phyloP scores from a whole-genome alignment of 768 basidiomycete species.

The Boletus rubescentipes region DNA sequence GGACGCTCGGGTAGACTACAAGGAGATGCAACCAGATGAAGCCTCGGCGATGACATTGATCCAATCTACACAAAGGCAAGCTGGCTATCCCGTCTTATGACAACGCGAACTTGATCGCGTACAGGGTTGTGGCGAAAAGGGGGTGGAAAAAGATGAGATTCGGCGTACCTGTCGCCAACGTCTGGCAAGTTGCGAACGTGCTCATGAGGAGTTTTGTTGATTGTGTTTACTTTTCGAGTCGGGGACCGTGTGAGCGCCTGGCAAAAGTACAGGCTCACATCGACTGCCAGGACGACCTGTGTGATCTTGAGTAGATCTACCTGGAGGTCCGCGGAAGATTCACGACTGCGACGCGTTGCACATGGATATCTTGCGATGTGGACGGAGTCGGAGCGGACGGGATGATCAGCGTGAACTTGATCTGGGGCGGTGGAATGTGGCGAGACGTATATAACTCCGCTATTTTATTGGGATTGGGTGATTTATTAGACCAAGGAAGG shows the following conservation, averaged over 20 bases:
- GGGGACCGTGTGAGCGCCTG: conserved; percentile 1
- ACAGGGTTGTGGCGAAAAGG: conserved; percentile 24
- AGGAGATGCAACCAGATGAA: conserved; percentile 6
- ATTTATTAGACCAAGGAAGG: conserved; percentile 3
- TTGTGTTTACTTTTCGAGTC: conserved; percentile 23
- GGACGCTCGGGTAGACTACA: not conserved
- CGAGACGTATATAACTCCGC: conserved; percentile 17
- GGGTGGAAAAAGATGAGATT: conserved; percentile 28
- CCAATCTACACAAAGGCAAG: conserved; percentile 8
- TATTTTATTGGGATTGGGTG: conserved; percentile 15
- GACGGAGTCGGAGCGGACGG: conserved; percentile 30
- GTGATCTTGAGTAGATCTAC: conserved; percentile 27
- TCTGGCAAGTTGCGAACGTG: conserved; percentile 11
- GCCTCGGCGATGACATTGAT: conserved; percentile 16
- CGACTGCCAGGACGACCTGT: conserved; percentile 20
- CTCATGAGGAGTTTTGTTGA: conserved; percentile 2
- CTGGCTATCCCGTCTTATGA: conserved; percentile 1
- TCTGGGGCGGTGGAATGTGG: conserved; percentile 25
- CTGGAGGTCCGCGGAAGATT: conserved; percentile 34
- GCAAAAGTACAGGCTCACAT: conserved; percentile 10
- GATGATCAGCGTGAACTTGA: conserved; percentile 24
- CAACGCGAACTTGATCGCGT: conserved; percentile 7
- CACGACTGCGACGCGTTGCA: conserved; percentile 25
- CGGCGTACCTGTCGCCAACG: conserved; percentile 12
- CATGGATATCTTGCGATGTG: conserved; percentile 33